These are phyloP conservation scores for Penicillium sp. DNA, from an alignment of 2,329 filamentous ascomycete species.

Conservation along the genomic window DNA sequence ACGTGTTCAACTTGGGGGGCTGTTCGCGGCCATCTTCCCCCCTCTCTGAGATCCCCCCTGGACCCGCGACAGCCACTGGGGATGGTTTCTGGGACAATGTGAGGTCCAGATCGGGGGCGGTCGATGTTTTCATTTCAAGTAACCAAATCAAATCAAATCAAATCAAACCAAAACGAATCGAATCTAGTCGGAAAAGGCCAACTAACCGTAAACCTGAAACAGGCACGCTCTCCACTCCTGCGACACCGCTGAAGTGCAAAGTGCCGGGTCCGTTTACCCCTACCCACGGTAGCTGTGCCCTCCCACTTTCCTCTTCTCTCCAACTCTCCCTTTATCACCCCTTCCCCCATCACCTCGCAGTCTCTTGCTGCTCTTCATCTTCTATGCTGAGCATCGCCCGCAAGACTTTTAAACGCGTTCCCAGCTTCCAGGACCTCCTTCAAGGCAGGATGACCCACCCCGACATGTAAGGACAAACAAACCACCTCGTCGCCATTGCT, in stretches of 20 bases:
- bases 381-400: slow-evolving; percentile 50
- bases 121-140: background rate
- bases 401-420: slow-evolving; percentile 48
- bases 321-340: slow-evolving; percentile 22
- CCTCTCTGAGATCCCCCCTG: background rate
- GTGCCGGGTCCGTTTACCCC: slow-evolving; percentile 29
- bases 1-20: slow-evolving; percentile 12
- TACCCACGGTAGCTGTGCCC: slow-evolving; percentile 28
- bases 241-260: slow-evolving; percentile 32
- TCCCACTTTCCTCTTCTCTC: slow-evolving; percentile 28
- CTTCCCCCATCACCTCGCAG: slow-evolving; percentile 30
- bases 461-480: slow-evolving; percentile 44
- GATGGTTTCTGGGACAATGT: slow-evolving; percentile 11
- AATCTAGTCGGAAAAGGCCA: slow-evolving; percentile 1
- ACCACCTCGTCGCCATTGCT: slow-evolving; percentile 1
- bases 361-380: slow-evolving; percentile 37
- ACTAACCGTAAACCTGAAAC: slow-evolving; percentile 41
- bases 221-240: slow-evolving; percentile 32
- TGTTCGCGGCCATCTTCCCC: slow-evolving; percentile 7
- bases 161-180: background rate
- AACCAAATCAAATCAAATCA: slow-evolving; percentile 3
- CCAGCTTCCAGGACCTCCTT: slow-evolving; percentile 51
- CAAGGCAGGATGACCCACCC: slow-evolving; percentile 53
- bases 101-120: slow-evolving; percentile 7
- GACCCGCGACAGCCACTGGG: slow-evolving; percentile 6